Evolutionary conservation across 2,329 filamentous ascomycete species (phyloP).

Genomic region (Phaeomoniella chlamydospora): DNA sequence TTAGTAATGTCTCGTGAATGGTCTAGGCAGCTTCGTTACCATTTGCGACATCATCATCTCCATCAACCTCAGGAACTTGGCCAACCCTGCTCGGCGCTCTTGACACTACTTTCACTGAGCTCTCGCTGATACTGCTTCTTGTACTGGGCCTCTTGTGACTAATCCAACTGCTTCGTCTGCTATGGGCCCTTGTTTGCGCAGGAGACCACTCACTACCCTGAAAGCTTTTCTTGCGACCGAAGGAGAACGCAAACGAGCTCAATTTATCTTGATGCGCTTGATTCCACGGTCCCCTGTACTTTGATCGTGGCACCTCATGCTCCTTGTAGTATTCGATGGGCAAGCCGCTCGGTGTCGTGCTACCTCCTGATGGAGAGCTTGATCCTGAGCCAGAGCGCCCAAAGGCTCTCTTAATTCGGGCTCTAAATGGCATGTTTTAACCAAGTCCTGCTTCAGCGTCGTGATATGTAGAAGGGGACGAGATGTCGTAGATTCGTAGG

Average conservation of each 20-base stretch:
- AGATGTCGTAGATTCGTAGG: too few relatives aligned
- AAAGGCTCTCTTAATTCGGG: neutral
- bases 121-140: neutral
- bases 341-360: neutral
- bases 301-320: slow-evolving; percentile 30
- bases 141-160: slow-evolving; percentile 6
- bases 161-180: slow-evolving; percentile 10
- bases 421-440: neutral
- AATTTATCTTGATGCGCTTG: slow-evolving; percentile 26
- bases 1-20: neutral
- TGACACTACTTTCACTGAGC: slow-evolving; percentile 1
- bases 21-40: slow-evolving; percentile 4
- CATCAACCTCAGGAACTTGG: slow-evolving; percentile 5
- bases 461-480: slow-evolving; percentile 44
- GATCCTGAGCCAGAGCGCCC: neutral
- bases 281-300: slow-evolving; percentile 33
- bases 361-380: neutral
- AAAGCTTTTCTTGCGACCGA: slow-evolving; percentile 21
- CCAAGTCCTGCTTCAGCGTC: slow-evolving; percentile 51
- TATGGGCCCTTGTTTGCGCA: slow-evolving; percentile 13
- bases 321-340: slow-evolving; percentile 31
- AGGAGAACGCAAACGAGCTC: slow-evolving; percentile 28
- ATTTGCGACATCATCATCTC: slow-evolving; percentile 9
- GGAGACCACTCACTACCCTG: slow-evolving; percentile 16
- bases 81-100: neutral